Conservation (phyloP, 192 early-diverging fungal genomes). For the Podochytrium sp. region DNA sequence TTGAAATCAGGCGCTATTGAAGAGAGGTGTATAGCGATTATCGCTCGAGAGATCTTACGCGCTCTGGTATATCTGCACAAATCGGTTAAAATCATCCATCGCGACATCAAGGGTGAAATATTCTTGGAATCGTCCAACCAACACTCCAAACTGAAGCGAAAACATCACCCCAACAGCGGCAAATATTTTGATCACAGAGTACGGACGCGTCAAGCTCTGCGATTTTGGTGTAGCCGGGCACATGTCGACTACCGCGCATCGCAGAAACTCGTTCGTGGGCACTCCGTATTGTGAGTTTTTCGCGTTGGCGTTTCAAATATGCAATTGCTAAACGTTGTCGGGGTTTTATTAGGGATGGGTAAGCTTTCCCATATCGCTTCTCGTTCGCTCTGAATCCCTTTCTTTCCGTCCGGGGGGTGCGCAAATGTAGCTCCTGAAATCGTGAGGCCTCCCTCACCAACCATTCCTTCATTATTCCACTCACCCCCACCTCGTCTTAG, state of each 20-base stretch:
- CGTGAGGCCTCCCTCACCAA: background rate
- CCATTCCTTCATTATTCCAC: background rate
- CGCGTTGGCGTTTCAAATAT: too few species aligned
- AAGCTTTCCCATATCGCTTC: too few species aligned
- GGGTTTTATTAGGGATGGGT: conserved; percentile 25
- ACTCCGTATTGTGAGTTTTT: conserved; percentile 50
- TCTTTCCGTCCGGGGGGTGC: background rate
- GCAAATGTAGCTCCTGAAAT: conserved; percentile 21
- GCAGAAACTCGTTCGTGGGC: conserved; percentile 91
- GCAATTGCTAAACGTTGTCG: background rate
- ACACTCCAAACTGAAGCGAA: background rate
- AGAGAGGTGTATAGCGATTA: conserved; percentile 86
- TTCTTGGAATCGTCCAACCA: background rate
- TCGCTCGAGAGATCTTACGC: conserved; percentile 84
- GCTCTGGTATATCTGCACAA: conserved; percentile 94
- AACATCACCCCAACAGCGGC: conserved; percentile 64
- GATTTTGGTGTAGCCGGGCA: conserved; percentile 70
- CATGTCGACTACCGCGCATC: conserved; percentile 43
- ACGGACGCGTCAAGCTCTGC: conserved; percentile 57
- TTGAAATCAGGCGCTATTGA: conserved; percentile 84
- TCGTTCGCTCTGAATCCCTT: background rate
- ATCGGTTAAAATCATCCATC: conserved; percentile 87
- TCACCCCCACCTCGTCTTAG: background rate
- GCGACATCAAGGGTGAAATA: conserved; percentile 91
- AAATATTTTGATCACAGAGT: conserved; percentile 58